A percentile compares a stretch with the other conserved stretches of the same genome.
These are phyloP conservation scores for Solanum hybrid DNA, from an alignment of 305 asterid species.

Conservation along the genomic window DNA sequence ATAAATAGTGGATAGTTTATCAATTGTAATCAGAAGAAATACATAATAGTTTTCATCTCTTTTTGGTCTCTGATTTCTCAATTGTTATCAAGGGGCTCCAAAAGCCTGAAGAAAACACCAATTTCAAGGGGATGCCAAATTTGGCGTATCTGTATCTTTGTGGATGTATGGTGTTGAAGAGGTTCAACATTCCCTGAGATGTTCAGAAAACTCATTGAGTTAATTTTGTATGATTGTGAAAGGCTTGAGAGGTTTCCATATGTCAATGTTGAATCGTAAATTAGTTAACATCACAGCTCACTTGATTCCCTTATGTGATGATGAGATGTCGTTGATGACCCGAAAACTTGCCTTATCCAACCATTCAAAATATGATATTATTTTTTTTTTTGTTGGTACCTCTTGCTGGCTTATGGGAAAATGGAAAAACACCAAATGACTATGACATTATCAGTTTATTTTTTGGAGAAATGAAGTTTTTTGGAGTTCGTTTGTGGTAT, in stretches of 20 bases:
- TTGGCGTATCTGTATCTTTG: neutral
- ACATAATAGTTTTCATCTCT: too few relatives aligned
- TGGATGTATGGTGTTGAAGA: neutral
- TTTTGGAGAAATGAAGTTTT: neutral
- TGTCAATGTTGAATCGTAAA: neutral
- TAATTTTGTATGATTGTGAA: neutral
- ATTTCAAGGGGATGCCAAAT: neutral
- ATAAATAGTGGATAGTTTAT: too few relatives aligned
- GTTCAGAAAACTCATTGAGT: neutral
- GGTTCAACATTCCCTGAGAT: neutral
- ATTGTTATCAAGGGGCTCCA: neutral
- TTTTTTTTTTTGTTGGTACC: neutral
- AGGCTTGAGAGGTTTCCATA: too few relatives aligned
- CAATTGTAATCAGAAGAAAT: too few relatives aligned
- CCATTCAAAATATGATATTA: neutral
- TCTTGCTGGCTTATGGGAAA: neutral
- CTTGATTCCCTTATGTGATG: neutral
- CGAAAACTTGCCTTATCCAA: neutral
- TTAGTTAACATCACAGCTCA: neutral
- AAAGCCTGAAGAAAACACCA: neutral
- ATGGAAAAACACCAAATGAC: neutral
- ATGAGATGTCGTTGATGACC: neutral
- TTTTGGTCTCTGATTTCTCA: too few relatives aligned
- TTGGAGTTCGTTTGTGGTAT: neutral
- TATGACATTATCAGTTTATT: neutral